Conservation (phyloP, 192 early-diverging fungal species). For the Entophlyctis luteolus region DNA sequence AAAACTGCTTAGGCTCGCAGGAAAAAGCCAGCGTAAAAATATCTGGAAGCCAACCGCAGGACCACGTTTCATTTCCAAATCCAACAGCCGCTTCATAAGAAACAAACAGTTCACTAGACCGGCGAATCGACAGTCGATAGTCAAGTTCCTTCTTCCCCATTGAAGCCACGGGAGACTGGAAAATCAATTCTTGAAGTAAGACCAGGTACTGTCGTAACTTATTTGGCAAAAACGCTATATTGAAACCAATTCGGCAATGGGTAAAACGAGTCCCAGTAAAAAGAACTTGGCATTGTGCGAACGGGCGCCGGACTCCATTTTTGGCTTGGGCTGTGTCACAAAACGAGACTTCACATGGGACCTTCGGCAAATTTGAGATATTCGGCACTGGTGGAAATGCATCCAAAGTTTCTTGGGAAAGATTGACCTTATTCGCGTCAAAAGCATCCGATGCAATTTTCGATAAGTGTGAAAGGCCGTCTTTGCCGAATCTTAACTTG, state of each 20-base stretch:
- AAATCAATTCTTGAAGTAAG: constrained; percentile 74
- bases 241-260: constrained; percentile 53
- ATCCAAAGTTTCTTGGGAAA: constrained; percentile 51
- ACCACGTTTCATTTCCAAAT: constrained; percentile 47
- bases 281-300: constrained; percentile 56
- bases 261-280: constrained; percentile 65
- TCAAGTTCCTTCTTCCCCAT: constrained; percentile 23
- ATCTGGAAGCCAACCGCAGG: constrained; percentile 42
- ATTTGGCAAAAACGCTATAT: constrained; percentile 51
- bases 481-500: constrained; percentile 35
- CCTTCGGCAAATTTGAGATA: constrained; percentile 44
- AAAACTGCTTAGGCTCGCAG: constrained; percentile 27
- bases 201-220: constrained; percentile 64
- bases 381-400: constrained; percentile 69
- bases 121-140: constrained; percentile 35
- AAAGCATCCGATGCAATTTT: constrained; percentile 35
- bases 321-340: constrained; percentile 1
- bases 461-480: constrained; percentile 44
- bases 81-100: constrained; percentile 49
- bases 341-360: constrained; percentile 24
- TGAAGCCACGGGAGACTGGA: constrained; percentile 39
- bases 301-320: constrained; percentile 29
- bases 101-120: constrained; percentile 55
- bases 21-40: constrained; percentile 39
- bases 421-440: constrained; percentile 48